Conservation (phyloP, 768 basidiomycete genomes). For the Podaxis mareebaensis region DNA sequence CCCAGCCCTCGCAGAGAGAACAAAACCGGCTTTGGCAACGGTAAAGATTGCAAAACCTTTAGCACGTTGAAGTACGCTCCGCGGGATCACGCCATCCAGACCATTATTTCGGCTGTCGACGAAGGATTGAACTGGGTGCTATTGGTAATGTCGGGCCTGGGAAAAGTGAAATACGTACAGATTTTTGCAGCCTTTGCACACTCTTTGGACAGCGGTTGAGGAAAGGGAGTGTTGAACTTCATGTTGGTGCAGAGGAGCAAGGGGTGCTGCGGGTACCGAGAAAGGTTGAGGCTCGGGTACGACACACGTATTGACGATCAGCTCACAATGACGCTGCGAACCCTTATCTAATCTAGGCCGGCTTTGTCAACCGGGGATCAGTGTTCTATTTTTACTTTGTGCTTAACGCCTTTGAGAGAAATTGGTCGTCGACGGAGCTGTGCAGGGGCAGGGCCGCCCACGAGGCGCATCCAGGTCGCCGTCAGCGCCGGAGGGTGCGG, state of each 20-base stretch:
- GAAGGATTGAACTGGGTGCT: constrained; percentile 72
- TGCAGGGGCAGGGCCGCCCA: not conserved
- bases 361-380: not conserved
- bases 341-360: constrained; percentile 8
- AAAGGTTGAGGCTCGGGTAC: not conserved
- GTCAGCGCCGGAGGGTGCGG: constrained; percentile 1
- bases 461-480: not conserved
- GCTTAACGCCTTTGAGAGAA: not conserved
- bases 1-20: constrained; percentile 81
- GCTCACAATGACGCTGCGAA: not conserved
- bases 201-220: constrained; percentile 74
- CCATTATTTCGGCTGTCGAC: constrained; percentile 81
- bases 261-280: constrained; percentile 10
- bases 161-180: constrained; percentile 45
- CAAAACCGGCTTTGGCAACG: constrained; percentile 74
- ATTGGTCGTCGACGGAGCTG: constrained; percentile 11
- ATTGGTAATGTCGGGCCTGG: constrained; percentile 8
- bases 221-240: constrained; percentile 51
- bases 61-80: constrained; percentile 49
- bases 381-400: not conserved
- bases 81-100: constrained; percentile 71
- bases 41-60: constrained; percentile 90
- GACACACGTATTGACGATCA: constrained; percentile 1
- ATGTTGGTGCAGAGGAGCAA: constrained; percentile 26
- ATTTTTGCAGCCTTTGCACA: constrained; percentile 88